A percentile compares a stretch with the other conserved stretches of the same genome.
phyloP scores from a whole-genome alignment of 2,329 filamentous ascomycete species.

The Rhynchosporium agropyri region DNA sequence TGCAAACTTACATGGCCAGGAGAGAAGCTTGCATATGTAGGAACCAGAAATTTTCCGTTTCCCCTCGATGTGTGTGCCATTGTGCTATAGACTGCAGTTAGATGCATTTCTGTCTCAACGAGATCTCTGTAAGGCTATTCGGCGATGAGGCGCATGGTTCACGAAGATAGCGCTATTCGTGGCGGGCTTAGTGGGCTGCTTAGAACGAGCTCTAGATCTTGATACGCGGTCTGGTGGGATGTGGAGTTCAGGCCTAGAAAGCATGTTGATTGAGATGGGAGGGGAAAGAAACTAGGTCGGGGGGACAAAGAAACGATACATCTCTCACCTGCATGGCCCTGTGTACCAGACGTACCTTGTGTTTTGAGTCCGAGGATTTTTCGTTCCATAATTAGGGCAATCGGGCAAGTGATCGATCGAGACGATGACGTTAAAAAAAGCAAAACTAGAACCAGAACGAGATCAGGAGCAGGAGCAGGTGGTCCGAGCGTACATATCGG shows the following conservation, averaged over 20 bases:
- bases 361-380: too few relatives aligned
- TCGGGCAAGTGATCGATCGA: neutral
- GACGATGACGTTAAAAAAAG: neutral
- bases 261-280: neutral
- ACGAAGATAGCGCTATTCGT: neutral
- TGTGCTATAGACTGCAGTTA: too few relatives aligned
- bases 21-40: conserved; percentile 1
- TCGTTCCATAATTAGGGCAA: too few relatives aligned
- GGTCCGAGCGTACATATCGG: conserved; percentile 15
- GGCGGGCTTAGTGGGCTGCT: neutral
- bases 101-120: too few relatives aligned
- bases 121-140: too few relatives aligned
- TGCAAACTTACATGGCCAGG: neutral
- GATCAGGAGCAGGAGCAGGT: conserved; percentile 6
- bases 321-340: neutral
- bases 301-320: neutral
- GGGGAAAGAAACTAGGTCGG: neutral
- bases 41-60: neutral
- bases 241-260: neutral
- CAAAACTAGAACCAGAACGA: neutral
- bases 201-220: neutral
- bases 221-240: neutral
- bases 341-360: neutral
- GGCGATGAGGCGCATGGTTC: neutral
- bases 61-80: neutral